Percentiles rank a stretch among this genome's conserved stretches.
Evolutionary conservation across 2,329 filamentous ascomycete genomes (phyloP).

Genomic region (Colletotrichum echinochloae): DNA sequence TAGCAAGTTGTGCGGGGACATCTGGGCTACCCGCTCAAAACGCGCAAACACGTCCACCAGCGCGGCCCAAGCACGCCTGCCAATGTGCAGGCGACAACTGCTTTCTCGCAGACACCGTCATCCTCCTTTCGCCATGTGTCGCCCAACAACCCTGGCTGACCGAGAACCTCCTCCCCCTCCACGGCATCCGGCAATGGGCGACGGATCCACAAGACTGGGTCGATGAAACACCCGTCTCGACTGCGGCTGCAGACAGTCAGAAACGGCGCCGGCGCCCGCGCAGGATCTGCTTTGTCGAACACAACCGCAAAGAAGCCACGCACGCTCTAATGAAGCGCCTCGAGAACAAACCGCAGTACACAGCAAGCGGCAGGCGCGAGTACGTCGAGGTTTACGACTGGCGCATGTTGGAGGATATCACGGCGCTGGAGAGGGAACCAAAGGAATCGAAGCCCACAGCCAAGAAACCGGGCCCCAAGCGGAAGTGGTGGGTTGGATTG

Average conservation of each 20-base stretch:
- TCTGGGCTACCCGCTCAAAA: neutral
- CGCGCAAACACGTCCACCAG: neutral
- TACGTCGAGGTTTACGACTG: constrained; percentile 61
- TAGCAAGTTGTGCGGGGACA: neutral
- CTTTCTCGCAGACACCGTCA: constrained; percentile 49
- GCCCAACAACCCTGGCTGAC: constrained; percentile 51
- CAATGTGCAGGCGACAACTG: constrained; percentile 51
- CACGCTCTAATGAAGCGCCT: constrained; percentile 50
- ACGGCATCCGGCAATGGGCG: constrained; percentile 54
- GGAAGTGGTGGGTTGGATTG: constrained; percentile 58
- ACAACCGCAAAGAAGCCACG: constrained; percentile 45
- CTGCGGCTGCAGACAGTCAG: neutral
- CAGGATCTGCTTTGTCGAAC: constrained; percentile 54
- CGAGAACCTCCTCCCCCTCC: constrained; percentile 54
- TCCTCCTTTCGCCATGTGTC: constrained; percentile 59
- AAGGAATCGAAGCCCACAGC: constrained; percentile 19
- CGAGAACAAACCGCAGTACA: constrained; percentile 46
- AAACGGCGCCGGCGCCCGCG: constrained; percentile 7
- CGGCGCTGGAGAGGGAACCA: constrained; percentile 51
- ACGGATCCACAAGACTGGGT: constrained; percentile 53
- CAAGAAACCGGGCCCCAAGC: constrained; percentile 53
- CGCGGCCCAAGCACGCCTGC: constrained; percentile 9
- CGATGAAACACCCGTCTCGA: neutral
- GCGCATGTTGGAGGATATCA: constrained; percentile 57
- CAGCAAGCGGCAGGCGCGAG: constrained; percentile 47